Evolutionary conservation across 2,329 filamentous ascomycete genomes (phyloP), one percentile per base, ranked within the genome.

Genomic region (Fonsecaea monophora): DNA sequence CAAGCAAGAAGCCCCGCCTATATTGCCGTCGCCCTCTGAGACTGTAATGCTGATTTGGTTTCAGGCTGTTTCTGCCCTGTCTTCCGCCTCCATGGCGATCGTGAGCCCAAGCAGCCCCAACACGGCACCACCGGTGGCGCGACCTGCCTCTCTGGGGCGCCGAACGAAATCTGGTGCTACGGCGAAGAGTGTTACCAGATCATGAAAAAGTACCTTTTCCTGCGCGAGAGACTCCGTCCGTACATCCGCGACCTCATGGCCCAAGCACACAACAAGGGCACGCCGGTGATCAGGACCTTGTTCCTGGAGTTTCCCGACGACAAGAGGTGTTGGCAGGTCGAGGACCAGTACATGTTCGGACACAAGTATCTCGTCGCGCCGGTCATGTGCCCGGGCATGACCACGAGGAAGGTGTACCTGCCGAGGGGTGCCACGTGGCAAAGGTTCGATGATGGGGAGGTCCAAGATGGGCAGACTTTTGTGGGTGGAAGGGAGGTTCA

Each of bases 161-260:
- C 80, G 0, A 89, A 89, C 70, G 88, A 90, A 74, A 84, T 90
- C 1, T 90, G 88, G 88, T 87, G 83, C 0, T 90, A 89, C 71
- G 88, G 88, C 0, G 81, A 84, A 6, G 81, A 86, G 34, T 83
- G 88, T 0, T 88, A 87, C 67, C 80, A 78, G 37, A 88, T 90
- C 37, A 88, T 86, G 74, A 81, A 82, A 73, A 85, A 81, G 70
- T 90, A 89, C 69, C 81, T 91, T 73, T 69, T 72, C 4, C 78
- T 90, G 12, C 81, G 88, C 1, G 88, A 90, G 75, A 73, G 82
- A 38, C 66, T 90, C 73, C 79, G 87, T 4, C 80, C 80, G 0
- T 90, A 90, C 68, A 87, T 84, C 0, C 77, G 88, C 1, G 74
- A 66, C 0, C 72, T 90, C 67, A 90, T 90, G 87, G 77, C 75